phyloP scores from a whole-genome alignment of 306 rosid species.

The Comarum palustre region DNA sequence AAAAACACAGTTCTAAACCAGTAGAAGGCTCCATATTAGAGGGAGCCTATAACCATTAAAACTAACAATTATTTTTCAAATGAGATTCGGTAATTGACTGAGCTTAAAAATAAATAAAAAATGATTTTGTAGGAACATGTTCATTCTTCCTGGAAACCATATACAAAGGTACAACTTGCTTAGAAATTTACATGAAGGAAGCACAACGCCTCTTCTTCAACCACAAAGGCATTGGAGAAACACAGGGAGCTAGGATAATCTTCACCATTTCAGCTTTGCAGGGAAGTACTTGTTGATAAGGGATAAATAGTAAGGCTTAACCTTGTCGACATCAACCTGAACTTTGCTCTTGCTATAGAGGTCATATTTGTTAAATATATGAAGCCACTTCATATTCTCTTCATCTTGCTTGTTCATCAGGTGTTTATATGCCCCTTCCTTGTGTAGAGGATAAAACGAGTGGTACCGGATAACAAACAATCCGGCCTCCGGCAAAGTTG shows the following conservation, averaged over 20 bases:
- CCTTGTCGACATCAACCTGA: not conserved
- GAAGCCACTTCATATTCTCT: not conserved
- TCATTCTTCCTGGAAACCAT: not conserved
- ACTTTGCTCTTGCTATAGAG: slow-evolving; percentile 16
- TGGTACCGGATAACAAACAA: slow-evolving; percentile 8
- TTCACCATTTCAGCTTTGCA: not conserved
- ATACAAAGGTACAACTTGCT: not conserved
- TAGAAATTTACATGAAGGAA: not conserved
- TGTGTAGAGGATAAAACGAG: not conserved
- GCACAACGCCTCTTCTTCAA: not conserved
- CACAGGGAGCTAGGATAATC: too few species aligned
- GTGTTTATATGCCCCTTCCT: not conserved
- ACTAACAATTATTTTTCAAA: too few species aligned
- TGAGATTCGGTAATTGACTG: not conserved
- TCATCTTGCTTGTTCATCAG: slow-evolving; percentile 2
- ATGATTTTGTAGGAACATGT: not conserved
- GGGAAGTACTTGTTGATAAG: not conserved
- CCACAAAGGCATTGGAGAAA: too few species aligned
- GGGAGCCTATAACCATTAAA: too few species aligned
- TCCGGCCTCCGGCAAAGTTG: not conserved
- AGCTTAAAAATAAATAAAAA: too few species aligned
- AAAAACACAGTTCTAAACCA: too few species aligned
- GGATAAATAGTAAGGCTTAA: not conserved
- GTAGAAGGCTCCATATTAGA: too few species aligned
- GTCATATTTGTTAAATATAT: slow-evolving; percentile 1